Percentiles rank a stretch among this genome's conserved stretches.
Conservation (phyloP, 805 yeast genomes). For the Blastobotrys muscicola region DNA sequence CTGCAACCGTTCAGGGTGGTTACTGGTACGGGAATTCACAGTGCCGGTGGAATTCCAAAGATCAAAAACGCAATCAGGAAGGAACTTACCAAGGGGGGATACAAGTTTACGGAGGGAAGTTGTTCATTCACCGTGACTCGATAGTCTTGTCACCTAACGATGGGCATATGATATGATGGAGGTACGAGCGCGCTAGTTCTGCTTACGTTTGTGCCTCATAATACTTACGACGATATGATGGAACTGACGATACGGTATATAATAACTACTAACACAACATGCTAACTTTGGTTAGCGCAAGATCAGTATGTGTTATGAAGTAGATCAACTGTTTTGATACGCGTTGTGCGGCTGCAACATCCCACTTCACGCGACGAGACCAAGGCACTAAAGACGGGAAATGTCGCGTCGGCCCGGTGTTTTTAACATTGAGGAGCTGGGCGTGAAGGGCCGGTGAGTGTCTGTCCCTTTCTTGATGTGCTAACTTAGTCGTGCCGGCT, state of each 20-base stretch:
- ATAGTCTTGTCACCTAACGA: no score
- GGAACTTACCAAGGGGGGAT: conserved; percentile 6
- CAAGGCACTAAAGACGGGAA: neutral
- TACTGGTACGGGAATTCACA: conserved; percentile 19
- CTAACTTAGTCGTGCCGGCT: conserved; percentile 13
- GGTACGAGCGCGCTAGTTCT: neutral
- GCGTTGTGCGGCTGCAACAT: neutral
- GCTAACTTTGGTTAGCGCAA: no score
- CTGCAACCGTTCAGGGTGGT: conserved; percentile 11
- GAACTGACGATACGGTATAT: no score
- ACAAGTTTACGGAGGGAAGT: conserved; percentile 12
- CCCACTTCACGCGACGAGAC: neutral
- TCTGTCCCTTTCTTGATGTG: neutral
- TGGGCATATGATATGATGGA: no score
- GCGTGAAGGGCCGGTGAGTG: conserved; percentile 2
- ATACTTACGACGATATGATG: neutral
- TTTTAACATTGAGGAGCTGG: neutral
- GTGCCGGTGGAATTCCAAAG: conserved; percentile 16
- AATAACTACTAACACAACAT: no score
- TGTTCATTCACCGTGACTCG: no score
- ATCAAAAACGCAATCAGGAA: conserved; percentile 15
- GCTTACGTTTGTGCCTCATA: neutral
- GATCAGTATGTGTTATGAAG: no score
- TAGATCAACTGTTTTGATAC: no score
- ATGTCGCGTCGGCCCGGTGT: no score